Base-by-base conservation (phyloP, 2,329 filamentous ascomycete genomes). In the Calonectria pteridis region DNA sequence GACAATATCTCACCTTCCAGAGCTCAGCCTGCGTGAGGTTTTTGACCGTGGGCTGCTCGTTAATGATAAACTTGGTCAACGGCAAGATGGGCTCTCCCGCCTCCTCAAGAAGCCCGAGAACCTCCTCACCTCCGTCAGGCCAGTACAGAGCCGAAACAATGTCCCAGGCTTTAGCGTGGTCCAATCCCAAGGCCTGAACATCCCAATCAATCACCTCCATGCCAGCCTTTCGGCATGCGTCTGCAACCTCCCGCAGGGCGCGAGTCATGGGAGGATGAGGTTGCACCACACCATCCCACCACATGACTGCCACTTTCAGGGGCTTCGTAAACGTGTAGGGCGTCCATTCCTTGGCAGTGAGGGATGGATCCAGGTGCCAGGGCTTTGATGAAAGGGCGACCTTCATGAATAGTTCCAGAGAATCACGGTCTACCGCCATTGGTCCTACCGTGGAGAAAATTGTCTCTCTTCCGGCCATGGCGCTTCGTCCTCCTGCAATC, bases 261-360 rank as follows among this genome's bases (percentile, higher is more conserved):
- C 92, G 84, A 0, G 84, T 83, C 46, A 93, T 86, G 0, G 91
- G 91, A 0, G 91, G 91, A 72, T 92, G 91, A 1, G 90, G 90
- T 75, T 85, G 87, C 0, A 93, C 89, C 14, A 93, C 86, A 0
- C 88, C 89, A 72, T 93, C 91, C 81, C 90, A 86, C 85, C 89
- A 88, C 58, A 92, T 83, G 1, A 92, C 86, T 0, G 88, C 93
- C n/a, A 94, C 85, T 77, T 89, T 91, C 7, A 93, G 82, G 74
- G 89, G 91, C 71, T 77, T 77, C 10, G 69, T 77, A 26, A 84
- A 83, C 0, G 68, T 81, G 67, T 82, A 81, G 75, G 68, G 84
- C 43, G 70, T 87, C 84, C 65, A 89, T 77, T 77, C 74, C 29
- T 80, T 83, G 33, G 74, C 79, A 2, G 78, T 81, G 0, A 85